phyloP scores from a whole-genome alignment of 106 monocot genomes.

The Platanthera zijinensis region DNA sequence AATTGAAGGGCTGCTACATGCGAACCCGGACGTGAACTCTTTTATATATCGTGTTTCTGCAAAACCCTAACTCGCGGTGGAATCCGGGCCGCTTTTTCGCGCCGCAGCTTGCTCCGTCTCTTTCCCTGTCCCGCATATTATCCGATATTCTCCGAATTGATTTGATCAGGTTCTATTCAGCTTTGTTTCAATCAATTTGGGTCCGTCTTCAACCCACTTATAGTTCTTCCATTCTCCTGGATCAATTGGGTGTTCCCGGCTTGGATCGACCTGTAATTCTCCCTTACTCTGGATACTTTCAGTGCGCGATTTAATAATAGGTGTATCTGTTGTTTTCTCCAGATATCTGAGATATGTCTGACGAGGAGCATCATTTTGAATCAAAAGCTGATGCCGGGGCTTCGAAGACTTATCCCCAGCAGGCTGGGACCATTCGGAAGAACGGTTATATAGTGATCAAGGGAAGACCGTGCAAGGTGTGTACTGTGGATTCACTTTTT shows the following conservation, averaged over 20 bases:
- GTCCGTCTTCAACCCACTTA: not conserved
- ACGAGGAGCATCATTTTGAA: slow-evolving; percentile 36
- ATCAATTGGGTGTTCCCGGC: not conserved
- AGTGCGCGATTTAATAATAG: not conserved
- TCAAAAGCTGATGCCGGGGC: slow-evolving; percentile 27
- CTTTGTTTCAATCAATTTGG: not conserved
- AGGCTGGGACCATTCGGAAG: slow-evolving; percentile 24
- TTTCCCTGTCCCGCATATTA: no score
- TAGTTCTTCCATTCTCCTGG: not conserved
- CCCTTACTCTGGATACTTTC: not conserved
- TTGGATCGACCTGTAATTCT: not conserved
- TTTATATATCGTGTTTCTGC: not conserved
- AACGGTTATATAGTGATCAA: slow-evolving; percentile 27
- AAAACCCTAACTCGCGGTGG: not conserved
- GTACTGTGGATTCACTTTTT: not conserved
- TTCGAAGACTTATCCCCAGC: slow-evolving; percentile 29
- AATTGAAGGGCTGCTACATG: not conserved
- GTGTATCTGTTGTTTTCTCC: no score
- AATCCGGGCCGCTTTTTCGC: not conserved
- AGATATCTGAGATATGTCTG: slow-evolving; percentile 31
- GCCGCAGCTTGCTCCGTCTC: not conserved
- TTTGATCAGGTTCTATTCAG: no score
- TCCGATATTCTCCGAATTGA: no score
- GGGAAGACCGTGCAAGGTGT: slow-evolving; percentile 24
- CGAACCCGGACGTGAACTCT: not conserved